A percentile compares a stretch with the other conserved stretches of the same genome.
phyloP scores from a whole-genome alignment of 768 basidiomycete species.

The Suillus subalutaceus region DNA sequence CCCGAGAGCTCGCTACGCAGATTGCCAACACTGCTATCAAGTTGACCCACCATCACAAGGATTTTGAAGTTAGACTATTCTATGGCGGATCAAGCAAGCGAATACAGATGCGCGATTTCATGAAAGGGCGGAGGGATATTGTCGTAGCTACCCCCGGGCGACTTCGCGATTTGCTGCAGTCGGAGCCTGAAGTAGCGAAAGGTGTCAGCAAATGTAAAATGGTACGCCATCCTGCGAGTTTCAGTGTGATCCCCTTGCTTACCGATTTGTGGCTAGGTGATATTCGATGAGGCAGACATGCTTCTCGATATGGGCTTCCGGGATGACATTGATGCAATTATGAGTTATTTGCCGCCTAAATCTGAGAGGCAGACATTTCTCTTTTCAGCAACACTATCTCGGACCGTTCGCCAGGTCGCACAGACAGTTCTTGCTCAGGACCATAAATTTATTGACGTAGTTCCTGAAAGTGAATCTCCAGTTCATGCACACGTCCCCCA shows the following conservation, averaged over 20 bases:
- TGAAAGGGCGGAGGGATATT: slow-evolving; percentile 67
- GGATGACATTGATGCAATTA: slow-evolving; percentile 78
- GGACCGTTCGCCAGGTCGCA: slow-evolving; percentile 71
- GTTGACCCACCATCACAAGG: slow-evolving; percentile 60
- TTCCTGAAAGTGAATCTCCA: slow-evolving; percentile 52
- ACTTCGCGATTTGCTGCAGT: slow-evolving; percentile 69
- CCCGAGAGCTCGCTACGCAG: slow-evolving; percentile 87
- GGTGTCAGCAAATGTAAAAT: slow-evolving; percentile 58
- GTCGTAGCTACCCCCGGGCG: slow-evolving; percentile 93
- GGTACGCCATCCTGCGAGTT: slow-evolving; percentile 42
- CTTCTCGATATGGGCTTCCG: slow-evolving; percentile 93
- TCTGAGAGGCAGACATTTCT: slow-evolving; percentile 87
- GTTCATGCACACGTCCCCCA: slow-evolving; percentile 81
- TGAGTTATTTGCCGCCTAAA: slow-evolving; percentile 56
- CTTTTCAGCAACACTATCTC: slow-evolving; percentile 87
- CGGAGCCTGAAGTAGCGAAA: slow-evolving; percentile 55
- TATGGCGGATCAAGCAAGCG: slow-evolving; percentile 75
- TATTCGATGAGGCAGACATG: slow-evolving; percentile 93
- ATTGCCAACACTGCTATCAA: slow-evolving; percentile 83
- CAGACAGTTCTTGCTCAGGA: slow-evolving; percentile 56
- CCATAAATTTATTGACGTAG: slow-evolving; percentile 75
- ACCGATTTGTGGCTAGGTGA: slow-evolving; percentile 51
- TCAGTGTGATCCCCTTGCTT: slow-evolving; percentile 8
- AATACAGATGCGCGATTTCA: slow-evolving; percentile 70
- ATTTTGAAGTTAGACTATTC: slow-evolving; percentile 72